Percentiles rank a stretch among this genome's conserved stretches.
These are phyloP conservation scores for Termitomyces sp. DNA, from an alignment of 768 basidiomycete species.

Conservation along the genomic window DNA sequence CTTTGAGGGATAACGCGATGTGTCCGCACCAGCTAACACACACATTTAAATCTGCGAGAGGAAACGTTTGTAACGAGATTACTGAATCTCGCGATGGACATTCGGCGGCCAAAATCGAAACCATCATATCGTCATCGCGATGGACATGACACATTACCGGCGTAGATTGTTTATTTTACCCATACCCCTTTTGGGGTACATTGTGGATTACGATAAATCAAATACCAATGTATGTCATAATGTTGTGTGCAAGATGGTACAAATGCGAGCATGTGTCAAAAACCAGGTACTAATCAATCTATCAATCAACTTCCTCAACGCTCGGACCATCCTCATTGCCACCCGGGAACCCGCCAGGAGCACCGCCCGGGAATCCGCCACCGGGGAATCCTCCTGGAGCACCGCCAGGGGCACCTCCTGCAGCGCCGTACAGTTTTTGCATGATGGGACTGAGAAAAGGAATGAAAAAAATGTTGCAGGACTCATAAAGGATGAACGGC, in stretches of 20 bases:
- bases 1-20: too few relatives aligned
- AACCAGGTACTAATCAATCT: background rate
- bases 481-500: background rate
- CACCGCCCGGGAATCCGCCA: conserved; percentile 41
- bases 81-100: too few relatives aligned
- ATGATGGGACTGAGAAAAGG: conserved; percentile 40
- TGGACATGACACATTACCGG: too few relatives aligned
- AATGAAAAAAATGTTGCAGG: background rate
- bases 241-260: background rate
- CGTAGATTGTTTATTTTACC: too few relatives aligned
- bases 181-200: too few relatives aligned
- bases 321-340: conserved; percentile 79
- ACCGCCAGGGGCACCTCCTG: conserved; percentile 60
- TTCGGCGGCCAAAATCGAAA: too few relatives aligned
- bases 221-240: too few relatives aligned
- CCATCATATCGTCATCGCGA: too few relatives aligned
- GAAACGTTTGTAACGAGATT: too few relatives aligned
- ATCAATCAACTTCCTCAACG: conserved; percentile 85
- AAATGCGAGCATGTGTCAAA: background rate
- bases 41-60: too few relatives aligned
- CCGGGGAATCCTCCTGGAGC: conserved; percentile 56
- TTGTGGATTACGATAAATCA: too few relatives aligned
- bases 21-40: too few relatives aligned
- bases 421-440: conserved; percentile 72
- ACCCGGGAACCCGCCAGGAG: conserved; percentile 65